Evolutionary conservation across 495 filamentous ascomycete genomes (phyloP).

Genomic region (Penicillium desertorum): DNA sequence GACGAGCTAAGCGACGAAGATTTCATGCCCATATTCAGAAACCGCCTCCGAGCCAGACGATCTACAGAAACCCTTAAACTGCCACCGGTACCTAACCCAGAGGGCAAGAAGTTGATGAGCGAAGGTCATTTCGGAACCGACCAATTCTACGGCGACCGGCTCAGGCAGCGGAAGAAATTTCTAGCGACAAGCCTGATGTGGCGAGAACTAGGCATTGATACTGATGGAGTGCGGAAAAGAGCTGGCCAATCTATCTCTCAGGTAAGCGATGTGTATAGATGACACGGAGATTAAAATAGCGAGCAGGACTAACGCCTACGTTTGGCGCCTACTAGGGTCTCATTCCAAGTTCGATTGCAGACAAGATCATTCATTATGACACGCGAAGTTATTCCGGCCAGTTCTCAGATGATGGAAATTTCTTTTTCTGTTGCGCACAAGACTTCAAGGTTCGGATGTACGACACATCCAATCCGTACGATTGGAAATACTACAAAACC

Average conservation of each 20-base stretch:
- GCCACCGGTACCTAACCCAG: slow-evolving; percentile 75
- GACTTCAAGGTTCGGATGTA: slow-evolving; percentile 96
- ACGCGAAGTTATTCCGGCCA: slow-evolving; percentile 90
- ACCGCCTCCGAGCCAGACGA: slow-evolving; percentile 23
- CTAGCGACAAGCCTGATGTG: slow-evolving; percentile 69
- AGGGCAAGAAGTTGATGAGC: slow-evolving; percentile 73
- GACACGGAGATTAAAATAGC: background rate
- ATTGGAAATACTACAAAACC: slow-evolving; percentile 95
- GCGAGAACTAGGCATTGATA: slow-evolving; percentile 71
- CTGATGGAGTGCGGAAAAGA: slow-evolving; percentile 50
- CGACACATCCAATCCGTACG: slow-evolving; percentile 92
- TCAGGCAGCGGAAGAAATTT: slow-evolving; percentile 55
- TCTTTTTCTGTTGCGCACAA: slow-evolving; percentile 93
- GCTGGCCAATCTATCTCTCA: slow-evolving; percentile 65
- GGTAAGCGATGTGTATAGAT: slow-evolving; percentile 38
- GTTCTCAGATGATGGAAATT: slow-evolving; percentile 95
- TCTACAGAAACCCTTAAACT: slow-evolving; percentile 48
- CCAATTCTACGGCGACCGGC: slow-evolving; percentile 49
- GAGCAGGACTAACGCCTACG: background rate
- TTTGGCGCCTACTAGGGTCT: slow-evolving; percentile 42
- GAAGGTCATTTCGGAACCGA: slow-evolving; percentile 74
- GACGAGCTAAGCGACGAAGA: slow-evolving; percentile 26
- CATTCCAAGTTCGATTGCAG: slow-evolving; percentile 71
- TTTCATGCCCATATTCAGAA: slow-evolving; percentile 23
- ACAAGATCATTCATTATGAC: slow-evolving; percentile 85